Percentiles rank a stretch among this genome's conserved stretches.
Conservation (phyloP, 345 rosid genomes). For the Kernera saxatilis region DNA sequence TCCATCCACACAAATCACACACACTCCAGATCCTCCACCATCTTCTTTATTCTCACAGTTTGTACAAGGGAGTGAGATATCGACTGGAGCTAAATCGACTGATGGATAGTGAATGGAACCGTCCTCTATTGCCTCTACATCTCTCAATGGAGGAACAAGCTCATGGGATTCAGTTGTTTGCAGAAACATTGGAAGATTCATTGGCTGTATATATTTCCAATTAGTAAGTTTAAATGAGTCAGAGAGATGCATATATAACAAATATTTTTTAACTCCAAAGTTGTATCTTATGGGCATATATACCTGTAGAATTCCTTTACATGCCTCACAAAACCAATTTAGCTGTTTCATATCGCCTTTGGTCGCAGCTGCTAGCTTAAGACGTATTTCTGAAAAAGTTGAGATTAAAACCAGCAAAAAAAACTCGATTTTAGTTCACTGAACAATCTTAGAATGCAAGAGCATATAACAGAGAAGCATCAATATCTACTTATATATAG, state of each 20-base stretch:
- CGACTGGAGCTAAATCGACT: constrained; percentile 56
- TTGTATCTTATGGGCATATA: background rate
- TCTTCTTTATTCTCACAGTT: constrained; percentile 36
- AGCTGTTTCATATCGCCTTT: constrained; percentile 73
- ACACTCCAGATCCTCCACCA: constrained; percentile 37
- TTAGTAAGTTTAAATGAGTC: background rate
- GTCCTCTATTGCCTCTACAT: constrained; percentile 33
- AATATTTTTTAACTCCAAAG: background rate
- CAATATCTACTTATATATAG: too few relatives aligned
- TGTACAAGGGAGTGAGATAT: constrained; percentile 25
- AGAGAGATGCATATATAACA: background rate
- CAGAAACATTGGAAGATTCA: constrained; percentile 66
- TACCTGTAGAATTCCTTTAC: constrained; percentile 96
- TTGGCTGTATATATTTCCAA: constrained; percentile 39
- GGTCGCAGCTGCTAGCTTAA: constrained; percentile 63
- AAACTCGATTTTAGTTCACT: too few relatives aligned
- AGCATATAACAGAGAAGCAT: background rate
- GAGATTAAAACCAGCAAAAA: background rate
- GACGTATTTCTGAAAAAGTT: constrained; percentile 53
- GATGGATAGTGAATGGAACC: constrained; percentile 71
- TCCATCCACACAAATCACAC: constrained; percentile 84
- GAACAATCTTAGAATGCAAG: background rate
- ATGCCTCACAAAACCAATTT: constrained; percentile 80
- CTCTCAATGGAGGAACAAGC: constrained; percentile 43
- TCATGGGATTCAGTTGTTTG: constrained; percentile 10